phyloP scores from a whole-genome alignment of 176 grass and related monocot species.

The Hordeum marinum region DNA sequence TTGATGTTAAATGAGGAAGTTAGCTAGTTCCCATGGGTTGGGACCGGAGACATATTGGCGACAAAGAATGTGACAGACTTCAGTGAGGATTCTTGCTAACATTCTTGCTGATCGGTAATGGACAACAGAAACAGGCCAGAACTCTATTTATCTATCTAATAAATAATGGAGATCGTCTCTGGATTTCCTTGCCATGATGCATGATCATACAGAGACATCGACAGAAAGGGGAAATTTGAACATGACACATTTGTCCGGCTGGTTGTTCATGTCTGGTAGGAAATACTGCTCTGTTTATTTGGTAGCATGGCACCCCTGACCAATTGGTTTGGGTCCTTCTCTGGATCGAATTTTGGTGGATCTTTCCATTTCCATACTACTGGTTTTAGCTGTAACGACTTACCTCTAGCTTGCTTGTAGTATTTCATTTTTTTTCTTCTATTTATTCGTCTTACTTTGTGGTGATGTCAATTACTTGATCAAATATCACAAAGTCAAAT shows the following conservation, averaged over 20 bases:
- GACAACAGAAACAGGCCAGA: background rate
- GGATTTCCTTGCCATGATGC: background rate
- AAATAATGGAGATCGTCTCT: background rate
- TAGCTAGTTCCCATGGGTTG: background rate
- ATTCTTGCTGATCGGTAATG: background rate
- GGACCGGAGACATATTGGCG: background rate
- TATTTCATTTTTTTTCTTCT: background rate
- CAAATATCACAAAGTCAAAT: background rate
- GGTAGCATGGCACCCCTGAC: background rate
- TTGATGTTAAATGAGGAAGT: background rate
- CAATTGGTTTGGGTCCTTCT: background rate
- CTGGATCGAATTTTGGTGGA: background rate
- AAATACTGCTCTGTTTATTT: background rate
- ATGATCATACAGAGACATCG: background rate
- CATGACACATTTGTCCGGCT: conserved; percentile 8
- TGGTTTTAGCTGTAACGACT: background rate
- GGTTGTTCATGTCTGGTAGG: background rate
- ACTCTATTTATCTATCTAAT: background rate
- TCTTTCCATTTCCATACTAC: background rate
- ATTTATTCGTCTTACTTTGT: background rate
- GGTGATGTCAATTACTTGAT: background rate
- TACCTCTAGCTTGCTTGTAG: background rate
- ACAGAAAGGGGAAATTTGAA: background rate
- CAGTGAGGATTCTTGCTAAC: background rate
- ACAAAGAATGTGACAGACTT: background rate